Base-by-base conservation (phyloP, 192 early-diverging fungal genomes). In the Chytriomyces sp. region DNA sequence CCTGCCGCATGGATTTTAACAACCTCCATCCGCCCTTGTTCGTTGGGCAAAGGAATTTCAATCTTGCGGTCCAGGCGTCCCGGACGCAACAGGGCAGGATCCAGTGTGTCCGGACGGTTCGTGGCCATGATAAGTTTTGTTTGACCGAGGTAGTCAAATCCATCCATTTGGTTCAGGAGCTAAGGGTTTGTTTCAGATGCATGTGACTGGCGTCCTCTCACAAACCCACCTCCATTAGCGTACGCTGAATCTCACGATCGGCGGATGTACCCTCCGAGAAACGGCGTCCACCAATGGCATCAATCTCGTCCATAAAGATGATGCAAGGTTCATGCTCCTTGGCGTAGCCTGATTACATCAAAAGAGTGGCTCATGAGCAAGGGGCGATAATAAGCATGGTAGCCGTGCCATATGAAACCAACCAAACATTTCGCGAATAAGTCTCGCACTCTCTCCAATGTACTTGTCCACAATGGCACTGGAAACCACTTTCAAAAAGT, bases 301-400 rank as follows among this genome's bases (percentile, higher is more conserved):
- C 98, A 78, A 99, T 97, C 78, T 99, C 98, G 81, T 99, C 98
- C 96, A 99, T 99, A 74, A 99, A 99, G 40, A 99, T 99, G 68
- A 99, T 98, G 82, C 98, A 99, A 10, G 98, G 98, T 74, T 99
- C 95, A 79, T 99, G 98, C 77, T 98, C 96, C 69, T 91, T 93
- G 38, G 98, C 98, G 81, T 99, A 99, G 0, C 85, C 88, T 89
- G 67, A 66, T 22, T 25, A 40, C 30, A 63, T 19, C n/a, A n/a
- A 58, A 38, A n/a, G n/a, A n/a, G n/a, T n/a, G n/a, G n/a, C n/a
- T n/a, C n/a, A n/a, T n/a, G n/a, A n/a, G 58, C 33, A 25, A 39
- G 58, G 3, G 49, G 7, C 36, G 25, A 22, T 19, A 4, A n/a
- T 56, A 31, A n/a, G n/a, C n/a, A n/a, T n/a, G n/a, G n/a, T n/a